Percentiles rank a stretch among this genome's conserved stretches.
phyloP scores from a whole-genome alignment of 495 filamentous ascomycete species.

The Aspergillus conjunctus region DNA sequence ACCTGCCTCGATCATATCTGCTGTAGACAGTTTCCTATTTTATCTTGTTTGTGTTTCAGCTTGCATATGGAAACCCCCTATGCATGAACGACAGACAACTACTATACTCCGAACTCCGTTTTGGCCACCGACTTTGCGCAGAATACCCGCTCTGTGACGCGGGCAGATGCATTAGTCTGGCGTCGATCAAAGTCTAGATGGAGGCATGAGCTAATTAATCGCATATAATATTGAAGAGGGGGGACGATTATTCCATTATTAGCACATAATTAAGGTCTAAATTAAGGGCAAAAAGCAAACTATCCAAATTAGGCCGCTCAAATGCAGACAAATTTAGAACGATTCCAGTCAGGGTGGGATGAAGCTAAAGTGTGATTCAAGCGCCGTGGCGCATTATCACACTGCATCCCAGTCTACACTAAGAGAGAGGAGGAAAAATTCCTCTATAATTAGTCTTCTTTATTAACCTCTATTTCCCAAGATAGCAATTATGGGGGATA shows the following conservation, averaged over 20 bases:
- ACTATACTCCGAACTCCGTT: neutral
- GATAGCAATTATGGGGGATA: neutral
- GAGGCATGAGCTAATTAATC: neutral
- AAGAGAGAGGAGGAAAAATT: neutral
- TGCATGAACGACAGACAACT: too few relatives aligned
- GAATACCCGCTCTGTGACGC: neutral
- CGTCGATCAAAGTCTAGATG: neutral
- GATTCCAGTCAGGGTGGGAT: neutral
- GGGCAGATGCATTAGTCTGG: neutral
- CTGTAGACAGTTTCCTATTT: too few relatives aligned
- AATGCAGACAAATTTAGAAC: constrained; percentile 1
- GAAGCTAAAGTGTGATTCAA: constrained; percentile 4
- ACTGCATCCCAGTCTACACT: neutral
- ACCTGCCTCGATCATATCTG: too few relatives aligned
- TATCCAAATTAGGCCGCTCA: neutral
- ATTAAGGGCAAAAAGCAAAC: neutral
- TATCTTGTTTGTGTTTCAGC: too few relatives aligned
- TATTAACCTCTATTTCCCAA: neutral
- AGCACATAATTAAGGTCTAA: neutral
- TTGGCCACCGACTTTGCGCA: neutral
- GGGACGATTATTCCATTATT: constrained; percentile 4
- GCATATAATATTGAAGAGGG: neutral
- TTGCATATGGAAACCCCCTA: too few relatives aligned
- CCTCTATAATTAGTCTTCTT: constrained; percentile 17
- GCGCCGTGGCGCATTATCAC: constrained; percentile 8